These are phyloP conservation scores for Aspergillus avenaceus DNA, from an alignment of 495 filamentous ascomycete species.

Conservation along the genomic window DNA sequence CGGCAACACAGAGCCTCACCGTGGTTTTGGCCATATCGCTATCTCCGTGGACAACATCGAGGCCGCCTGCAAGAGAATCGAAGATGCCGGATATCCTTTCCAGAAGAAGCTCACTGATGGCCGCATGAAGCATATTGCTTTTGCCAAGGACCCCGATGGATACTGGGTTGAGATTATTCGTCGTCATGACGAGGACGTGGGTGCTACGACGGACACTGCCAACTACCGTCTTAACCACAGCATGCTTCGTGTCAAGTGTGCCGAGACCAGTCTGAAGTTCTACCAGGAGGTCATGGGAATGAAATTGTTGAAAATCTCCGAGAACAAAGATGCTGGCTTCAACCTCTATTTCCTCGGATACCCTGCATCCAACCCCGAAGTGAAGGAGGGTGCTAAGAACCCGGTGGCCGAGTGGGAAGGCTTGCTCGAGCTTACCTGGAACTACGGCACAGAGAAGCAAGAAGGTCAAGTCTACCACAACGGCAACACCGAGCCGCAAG, in stretches of 20 bases:
- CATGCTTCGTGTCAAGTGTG: conserved; percentile 93
- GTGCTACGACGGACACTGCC: conserved; percentile 45
- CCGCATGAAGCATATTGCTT: conserved; percentile 83
- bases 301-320: conserved; percentile 67
- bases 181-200: conserved; percentile 48
- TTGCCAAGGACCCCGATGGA: conserved; percentile 87
- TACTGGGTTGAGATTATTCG: conserved; percentile 82
- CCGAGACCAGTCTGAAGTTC: conserved; percentile 77
- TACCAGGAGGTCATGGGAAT: conserved; percentile 91
- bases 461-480: conserved; percentile 82
- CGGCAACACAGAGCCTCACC: conserved; percentile 82
- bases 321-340: conserved; percentile 68
- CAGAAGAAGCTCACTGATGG: conserved; percentile 92
- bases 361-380: conserved; percentile 38
- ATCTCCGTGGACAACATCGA: conserved; percentile 88
- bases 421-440: conserved; percentile 89
- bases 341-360: conserved; percentile 95
- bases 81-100: conserved; percentile 85
- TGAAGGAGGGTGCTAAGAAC: conserved; percentile 49
- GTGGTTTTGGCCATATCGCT: conserved; percentile 87
- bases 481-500: conserved; percentile 86
- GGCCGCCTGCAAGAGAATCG: conserved; percentile 80
- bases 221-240: conserved; percentile 62
- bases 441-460: conserved; percentile 94
- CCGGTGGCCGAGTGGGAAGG: conserved; percentile 69